Evolutionary conservation across 2,329 filamentous ascomycete genomes (phyloP).

Genomic region (Trichoderma simmonsii): DNA sequence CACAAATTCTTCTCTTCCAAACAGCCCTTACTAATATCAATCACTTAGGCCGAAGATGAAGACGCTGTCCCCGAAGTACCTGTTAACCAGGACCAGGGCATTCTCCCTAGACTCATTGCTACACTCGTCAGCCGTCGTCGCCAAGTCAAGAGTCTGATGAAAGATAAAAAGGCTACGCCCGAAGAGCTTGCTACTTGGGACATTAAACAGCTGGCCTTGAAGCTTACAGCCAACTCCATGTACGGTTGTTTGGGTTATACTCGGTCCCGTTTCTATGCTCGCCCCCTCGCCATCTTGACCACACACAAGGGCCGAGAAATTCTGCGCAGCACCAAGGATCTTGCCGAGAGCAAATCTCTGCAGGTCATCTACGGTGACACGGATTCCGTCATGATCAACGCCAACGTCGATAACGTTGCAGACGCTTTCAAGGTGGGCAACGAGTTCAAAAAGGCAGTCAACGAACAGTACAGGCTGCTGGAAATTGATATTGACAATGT

Average conservation of each 20-base stretch:
- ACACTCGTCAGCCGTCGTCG: conserved; percentile 85
- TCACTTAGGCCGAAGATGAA: conserved; percentile 60
- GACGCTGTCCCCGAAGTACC: conserved; percentile 89
- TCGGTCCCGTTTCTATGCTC: conserved; percentile 94
- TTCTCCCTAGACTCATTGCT: conserved; percentile 85
- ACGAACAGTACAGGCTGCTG: conserved; percentile 84
- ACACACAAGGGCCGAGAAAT: conserved; percentile 98
- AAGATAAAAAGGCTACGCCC: conserved; percentile 78
- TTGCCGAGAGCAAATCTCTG: conserved; percentile 85
- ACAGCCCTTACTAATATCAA: conserved; percentile 29
- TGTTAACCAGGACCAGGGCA: conserved; percentile 71
- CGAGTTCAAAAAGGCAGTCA: conserved; percentile 93
- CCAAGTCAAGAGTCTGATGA: conserved; percentile 96
- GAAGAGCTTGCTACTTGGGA: conserved; percentile 95
- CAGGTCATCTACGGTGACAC: conserved; percentile 99
- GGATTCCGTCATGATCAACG: conserved; percentile 99
- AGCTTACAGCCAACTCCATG: conserved; percentile 99
- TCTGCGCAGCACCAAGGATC: conserved; percentile 88
- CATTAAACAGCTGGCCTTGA: conserved; percentile 94
- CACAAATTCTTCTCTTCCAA: neutral
- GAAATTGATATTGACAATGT: conserved; percentile 99
- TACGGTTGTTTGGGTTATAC: conserved; percentile 97
- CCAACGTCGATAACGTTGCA: conserved; percentile 88
- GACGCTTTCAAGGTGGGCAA: conserved; percentile 88
- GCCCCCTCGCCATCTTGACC: conserved; percentile 90